Evolutionary conservation across 805 yeast species (phyloP).

Genomic region (Martiniozyma abietophila): DNA sequence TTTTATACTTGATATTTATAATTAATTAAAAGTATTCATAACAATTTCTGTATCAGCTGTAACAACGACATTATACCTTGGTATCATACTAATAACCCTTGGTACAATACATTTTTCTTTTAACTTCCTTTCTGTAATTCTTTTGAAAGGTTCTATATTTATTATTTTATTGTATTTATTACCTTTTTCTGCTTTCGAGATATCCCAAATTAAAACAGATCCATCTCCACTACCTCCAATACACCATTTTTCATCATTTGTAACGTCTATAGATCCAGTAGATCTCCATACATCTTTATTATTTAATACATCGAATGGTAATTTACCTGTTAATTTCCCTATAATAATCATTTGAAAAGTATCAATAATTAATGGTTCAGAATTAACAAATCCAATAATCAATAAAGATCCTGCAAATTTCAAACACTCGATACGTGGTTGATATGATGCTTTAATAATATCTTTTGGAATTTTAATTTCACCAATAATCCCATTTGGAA

Average conservation of each 20-base stretch:
- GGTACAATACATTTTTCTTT: constrained; percentile 27
- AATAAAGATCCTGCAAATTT: constrained; percentile 53
- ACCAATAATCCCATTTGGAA: constrained; percentile 14
- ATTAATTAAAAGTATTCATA: constrained; percentile 28
- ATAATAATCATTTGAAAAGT: constrained; percentile 15
- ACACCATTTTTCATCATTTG: constrained; percentile 60
- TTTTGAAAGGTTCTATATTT: constrained; percentile 6
- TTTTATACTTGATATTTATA: constrained; percentile 25
- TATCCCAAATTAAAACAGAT: constrained; percentile 44
- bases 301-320: constrained; percentile 24
- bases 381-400: constrained; percentile 44
- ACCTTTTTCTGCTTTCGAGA: too few species aligned
- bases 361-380: constrained; percentile 42
- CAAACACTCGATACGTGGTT: constrained; percentile 7
- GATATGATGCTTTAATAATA: constrained; percentile 29
- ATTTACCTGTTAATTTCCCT: constrained; percentile 36
- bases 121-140: constrained; percentile 1
- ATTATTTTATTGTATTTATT: too few species aligned
- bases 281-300: constrained; percentile 29
- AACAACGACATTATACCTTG: constrained; percentile 50
- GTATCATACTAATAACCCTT: constrained; percentile 48
- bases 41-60: constrained; percentile 50
- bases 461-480: too few species aligned
- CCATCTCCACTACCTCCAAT: constrained; percentile 53
- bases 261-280: constrained; percentile 47